phyloP scores from a whole-genome alignment of 2,329 filamentous ascomycete genomes.

The Waltergamsia citrina region DNA sequence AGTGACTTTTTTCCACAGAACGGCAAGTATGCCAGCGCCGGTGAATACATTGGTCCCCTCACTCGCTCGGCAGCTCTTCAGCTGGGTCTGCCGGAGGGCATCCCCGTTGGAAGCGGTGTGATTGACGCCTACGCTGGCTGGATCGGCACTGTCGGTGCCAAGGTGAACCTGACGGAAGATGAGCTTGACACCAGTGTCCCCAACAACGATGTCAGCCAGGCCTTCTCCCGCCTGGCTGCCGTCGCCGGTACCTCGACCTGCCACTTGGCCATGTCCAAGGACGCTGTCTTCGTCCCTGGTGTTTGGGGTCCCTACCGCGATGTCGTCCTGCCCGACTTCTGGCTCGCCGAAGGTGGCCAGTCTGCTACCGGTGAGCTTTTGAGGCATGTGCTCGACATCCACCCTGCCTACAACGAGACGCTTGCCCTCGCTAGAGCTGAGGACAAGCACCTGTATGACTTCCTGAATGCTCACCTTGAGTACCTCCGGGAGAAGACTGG shows the following conservation, averaged over 20 bases:
- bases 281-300: constrained; percentile 87
- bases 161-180: constrained; percentile 63
- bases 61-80: constrained; percentile 76
- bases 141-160: constrained; percentile 98
- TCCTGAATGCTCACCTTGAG: constrained; percentile 78
- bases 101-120: constrained; percentile 89
- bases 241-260: constrained; percentile 97
- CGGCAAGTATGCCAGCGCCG: constrained; percentile 81
- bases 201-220: constrained; percentile 82
- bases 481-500: constrained; percentile 59
- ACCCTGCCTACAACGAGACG: constrained; percentile 80
- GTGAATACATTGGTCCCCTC: constrained; percentile 78
- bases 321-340: constrained; percentile 82
- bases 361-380: constrained; percentile 92
- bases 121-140: constrained; percentile 98
- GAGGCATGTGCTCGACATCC: constrained; percentile 89
- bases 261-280: constrained; percentile 88
- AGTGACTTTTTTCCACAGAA: constrained; percentile 50
- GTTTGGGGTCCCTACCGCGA: constrained; percentile 98
- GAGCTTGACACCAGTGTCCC: constrained; percentile 58
- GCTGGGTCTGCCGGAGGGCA: constrained; percentile 75
- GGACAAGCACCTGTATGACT: constrained; percentile 88
- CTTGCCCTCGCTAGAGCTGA: constrained; percentile 69
- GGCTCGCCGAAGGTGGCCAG: constrained; percentile 96
- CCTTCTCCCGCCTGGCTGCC: constrained; percentile 84